A percentile compares a stretch with the other conserved stretches of the same genome.
These are phyloP conservation scores for Rhizopogon vinicolor DNA, from an alignment of 768 basidiomycete genomes.

Conservation along the genomic window DNA sequence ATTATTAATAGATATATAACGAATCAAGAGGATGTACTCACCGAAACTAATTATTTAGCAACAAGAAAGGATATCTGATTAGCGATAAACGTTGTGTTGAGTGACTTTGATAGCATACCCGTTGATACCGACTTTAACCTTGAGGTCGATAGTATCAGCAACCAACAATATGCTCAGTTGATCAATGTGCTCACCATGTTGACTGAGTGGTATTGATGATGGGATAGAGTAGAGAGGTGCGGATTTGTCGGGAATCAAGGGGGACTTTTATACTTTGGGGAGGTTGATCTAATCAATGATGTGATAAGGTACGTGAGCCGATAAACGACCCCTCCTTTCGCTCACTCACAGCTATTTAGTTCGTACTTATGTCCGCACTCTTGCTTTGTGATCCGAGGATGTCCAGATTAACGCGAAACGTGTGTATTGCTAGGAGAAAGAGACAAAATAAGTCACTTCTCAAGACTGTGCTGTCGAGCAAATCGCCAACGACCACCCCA, in stretches of 20 bases:
- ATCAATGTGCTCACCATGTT: slow-evolving; percentile 20
- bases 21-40: slow-evolving; percentile 30
- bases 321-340: no score
- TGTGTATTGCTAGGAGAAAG: neutral
- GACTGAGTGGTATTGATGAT: slow-evolving; percentile 3
- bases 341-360: no score
- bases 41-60: slow-evolving; percentile 56
- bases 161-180: neutral
- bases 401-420: slow-evolving; percentile 3
- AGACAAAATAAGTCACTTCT: neutral
- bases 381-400: no score
- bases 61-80: slow-evolving; percentile 2
- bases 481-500: neutral
- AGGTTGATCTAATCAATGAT: neutral
- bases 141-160: slow-evolving; percentile 14
- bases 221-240: slow-evolving; percentile 4
- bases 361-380: no score
- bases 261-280: slow-evolving; percentile 19
- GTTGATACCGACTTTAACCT: slow-evolving; percentile 93
- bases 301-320: neutral
- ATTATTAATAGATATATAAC: slow-evolving; percentile 5
- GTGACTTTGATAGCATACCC: slow-evolving; percentile 52
- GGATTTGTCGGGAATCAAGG: neutral
- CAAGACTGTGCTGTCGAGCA: neutral
- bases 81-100: slow-evolving; percentile 6